phyloP scores from a whole-genome alignment of 345 rosid species.

The Physaria fendleri region DNA sequence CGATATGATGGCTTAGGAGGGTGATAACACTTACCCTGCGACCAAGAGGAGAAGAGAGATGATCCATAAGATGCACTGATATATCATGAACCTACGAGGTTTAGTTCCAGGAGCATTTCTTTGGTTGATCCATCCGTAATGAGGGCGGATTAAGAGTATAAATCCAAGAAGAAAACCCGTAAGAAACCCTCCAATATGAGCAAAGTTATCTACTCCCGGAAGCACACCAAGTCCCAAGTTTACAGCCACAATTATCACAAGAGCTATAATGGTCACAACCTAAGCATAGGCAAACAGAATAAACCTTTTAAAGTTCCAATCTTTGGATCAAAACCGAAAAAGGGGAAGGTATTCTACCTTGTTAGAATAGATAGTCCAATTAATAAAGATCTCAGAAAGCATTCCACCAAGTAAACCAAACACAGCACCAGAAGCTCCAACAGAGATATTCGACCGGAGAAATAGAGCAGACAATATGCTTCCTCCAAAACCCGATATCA shows the following conservation, averaged over 20 bases:
- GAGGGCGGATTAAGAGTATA: conserved; percentile 83
- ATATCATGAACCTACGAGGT: conserved; percentile 55
- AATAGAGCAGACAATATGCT: conserved; percentile 89
- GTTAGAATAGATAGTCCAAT: conserved; percentile 87
- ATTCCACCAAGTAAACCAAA: conserved; percentile 93
- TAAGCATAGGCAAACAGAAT: conserved; percentile 27
- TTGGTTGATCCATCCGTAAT: conserved; percentile 70
- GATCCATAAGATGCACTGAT: conserved; percentile 68
- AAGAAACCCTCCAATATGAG: conserved; percentile 90
- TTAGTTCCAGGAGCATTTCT: conserved; percentile 36
- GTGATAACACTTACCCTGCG: conserved; percentile 75
- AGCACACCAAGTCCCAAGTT: conserved; percentile 91
- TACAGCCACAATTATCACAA: conserved; percentile 53
- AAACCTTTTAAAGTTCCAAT: background rate
- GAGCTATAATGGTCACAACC: conserved; percentile 66
- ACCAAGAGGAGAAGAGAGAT: conserved; percentile 62
- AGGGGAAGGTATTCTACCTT: conserved; percentile 46
- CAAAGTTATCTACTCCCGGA: conserved; percentile 97
- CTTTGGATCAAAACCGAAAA: background rate
- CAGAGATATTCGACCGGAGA: conserved; percentile 67
- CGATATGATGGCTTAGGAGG: background rate
- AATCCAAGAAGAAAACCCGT: conserved; percentile 90
- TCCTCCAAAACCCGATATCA: conserved; percentile 93
- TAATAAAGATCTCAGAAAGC: conserved; percentile 94
- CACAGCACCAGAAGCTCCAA: conserved; percentile 97